Evolutionary conservation across 345 rosid species (phyloP).

Genomic region (Aquilaria yunnanensis): DNA sequence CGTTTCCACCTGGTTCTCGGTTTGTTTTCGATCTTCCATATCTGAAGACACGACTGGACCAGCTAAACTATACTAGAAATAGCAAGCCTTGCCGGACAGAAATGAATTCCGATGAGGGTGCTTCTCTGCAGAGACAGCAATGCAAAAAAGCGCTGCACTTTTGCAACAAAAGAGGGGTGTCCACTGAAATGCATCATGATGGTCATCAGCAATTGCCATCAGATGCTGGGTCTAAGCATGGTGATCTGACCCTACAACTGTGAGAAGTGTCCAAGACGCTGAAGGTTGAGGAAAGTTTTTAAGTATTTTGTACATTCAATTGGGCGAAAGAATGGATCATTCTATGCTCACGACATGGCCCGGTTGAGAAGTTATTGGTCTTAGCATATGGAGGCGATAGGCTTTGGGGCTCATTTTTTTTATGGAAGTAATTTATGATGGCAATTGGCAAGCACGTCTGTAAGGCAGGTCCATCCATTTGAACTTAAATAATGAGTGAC

Average conservation of each 20-base stretch:
- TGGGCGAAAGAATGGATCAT: too few relatives aligned
- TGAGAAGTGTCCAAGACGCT: constrained; percentile 2
- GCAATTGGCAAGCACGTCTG: too few relatives aligned
- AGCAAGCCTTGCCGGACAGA: constrained; percentile 7
- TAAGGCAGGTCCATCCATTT: too few relatives aligned
- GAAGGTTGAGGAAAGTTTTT: too few relatives aligned
- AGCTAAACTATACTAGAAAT: constrained; percentile 18
- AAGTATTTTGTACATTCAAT: too few relatives aligned
- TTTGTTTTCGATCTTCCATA: constrained; percentile 37
- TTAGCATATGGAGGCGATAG: too few relatives aligned
- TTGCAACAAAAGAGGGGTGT: not conserved
- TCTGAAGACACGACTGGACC: constrained; percentile 27
- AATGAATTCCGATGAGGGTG: constrained; percentile 3
- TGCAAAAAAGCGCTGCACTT: constrained; percentile 2
- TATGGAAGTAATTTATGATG: too few relatives aligned
- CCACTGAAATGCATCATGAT: constrained; percentile 5
- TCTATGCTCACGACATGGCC: too few relatives aligned
- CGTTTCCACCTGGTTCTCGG: constrained; percentile 5
- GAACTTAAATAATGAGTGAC: too few relatives aligned
- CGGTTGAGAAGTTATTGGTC: too few relatives aligned
- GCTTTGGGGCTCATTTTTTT: too few relatives aligned
- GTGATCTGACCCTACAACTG: constrained; percentile 24
- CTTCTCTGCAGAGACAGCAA: constrained; percentile 4
- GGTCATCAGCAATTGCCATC: constrained; percentile 12
- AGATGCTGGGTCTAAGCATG: constrained; percentile 19